Percentiles rank a stretch among this genome's conserved stretches.
phyloP scores from a whole-genome alignment of 305 asterid genomes.

The Lippia alba region DNA sequence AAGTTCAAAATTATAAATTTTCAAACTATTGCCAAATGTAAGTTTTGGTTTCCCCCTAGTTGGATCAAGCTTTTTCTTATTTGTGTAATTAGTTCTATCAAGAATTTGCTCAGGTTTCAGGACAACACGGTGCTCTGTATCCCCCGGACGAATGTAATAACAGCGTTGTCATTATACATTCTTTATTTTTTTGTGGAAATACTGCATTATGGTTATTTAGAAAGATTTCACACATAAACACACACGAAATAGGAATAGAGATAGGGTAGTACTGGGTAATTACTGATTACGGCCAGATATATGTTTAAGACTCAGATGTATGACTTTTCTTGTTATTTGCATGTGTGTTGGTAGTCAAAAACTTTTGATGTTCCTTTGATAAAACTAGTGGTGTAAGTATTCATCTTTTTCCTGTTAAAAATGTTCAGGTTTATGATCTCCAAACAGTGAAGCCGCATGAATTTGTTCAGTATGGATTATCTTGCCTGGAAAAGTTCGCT shows the following conservation, averaged over 20 bases:
- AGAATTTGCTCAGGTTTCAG: background rate
- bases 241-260: background rate
- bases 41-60: background rate
- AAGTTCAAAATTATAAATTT: constrained; percentile 14
- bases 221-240: background rate
- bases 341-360: background rate
- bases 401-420: constrained; percentile 34
- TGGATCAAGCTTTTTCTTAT: background rate
- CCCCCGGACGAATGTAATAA: background rate
- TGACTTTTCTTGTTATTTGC: constrained; percentile 15
- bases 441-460: constrained; percentile 85
- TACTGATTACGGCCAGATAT: background rate
- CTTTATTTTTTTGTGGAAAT: background rate
- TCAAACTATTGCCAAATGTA: background rate
- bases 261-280: background rate
- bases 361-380: background rate
- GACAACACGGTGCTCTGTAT: background rate
- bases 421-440: constrained; percentile 84
- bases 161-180: background rate
- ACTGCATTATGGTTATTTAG: background rate
- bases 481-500: constrained; percentile 85
- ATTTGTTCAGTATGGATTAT: constrained; percentile 81
- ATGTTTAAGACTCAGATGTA: constrained; percentile 7
- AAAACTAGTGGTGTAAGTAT: constrained; percentile 25
- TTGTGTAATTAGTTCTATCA: background rate